A percentile compares a stretch with the other conserved stretches of the same genome.
phyloP scores from a whole-genome alignment of 163 green algal genomes.

The Scenedesmus sp. region DNA sequence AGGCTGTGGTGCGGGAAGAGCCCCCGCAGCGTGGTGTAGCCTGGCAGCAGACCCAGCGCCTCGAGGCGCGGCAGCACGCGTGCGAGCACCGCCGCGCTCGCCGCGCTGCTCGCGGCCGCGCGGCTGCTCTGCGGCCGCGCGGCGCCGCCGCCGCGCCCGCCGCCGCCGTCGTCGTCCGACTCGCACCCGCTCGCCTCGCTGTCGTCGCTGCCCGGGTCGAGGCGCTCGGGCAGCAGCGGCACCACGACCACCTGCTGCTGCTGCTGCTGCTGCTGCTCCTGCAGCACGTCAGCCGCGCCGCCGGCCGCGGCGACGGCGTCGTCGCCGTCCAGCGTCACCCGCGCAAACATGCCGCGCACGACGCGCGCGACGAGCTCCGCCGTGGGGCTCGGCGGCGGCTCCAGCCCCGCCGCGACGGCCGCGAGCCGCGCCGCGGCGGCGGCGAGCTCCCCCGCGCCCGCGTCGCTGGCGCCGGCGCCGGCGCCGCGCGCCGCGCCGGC shows the following conservation, averaged over 20 bases:
- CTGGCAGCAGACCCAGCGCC: background rate
- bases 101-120: background rate
- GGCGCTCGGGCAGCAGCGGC: background rate
- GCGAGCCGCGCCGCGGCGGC: background rate
- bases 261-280: conserved; percentile 13
- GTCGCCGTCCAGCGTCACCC: background rate
- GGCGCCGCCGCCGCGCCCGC: background rate
- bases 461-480: background rate
- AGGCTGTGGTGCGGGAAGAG: background rate
- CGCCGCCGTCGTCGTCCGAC: background rate
- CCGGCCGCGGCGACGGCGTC: background rate
- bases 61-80: conserved; percentile 11
- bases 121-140: background rate
- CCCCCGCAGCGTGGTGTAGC: background rate
- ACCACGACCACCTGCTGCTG: conserved; percentile 9
- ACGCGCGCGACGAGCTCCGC: background rate
- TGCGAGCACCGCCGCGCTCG: background rate
- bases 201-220: background rate
- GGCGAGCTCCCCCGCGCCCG: background rate
- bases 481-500: background rate
- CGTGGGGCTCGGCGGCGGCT: background rate
- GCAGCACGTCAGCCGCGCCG: background rate
- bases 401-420: background rate
- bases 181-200: background rate
- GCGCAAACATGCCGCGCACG: conserved; percentile 7